Evolutionary conservation across 2,329 filamentous ascomycete species (phyloP), one percentile per base, ranked within the genome.

Genomic region (Dissoconium aciculare): DNA sequence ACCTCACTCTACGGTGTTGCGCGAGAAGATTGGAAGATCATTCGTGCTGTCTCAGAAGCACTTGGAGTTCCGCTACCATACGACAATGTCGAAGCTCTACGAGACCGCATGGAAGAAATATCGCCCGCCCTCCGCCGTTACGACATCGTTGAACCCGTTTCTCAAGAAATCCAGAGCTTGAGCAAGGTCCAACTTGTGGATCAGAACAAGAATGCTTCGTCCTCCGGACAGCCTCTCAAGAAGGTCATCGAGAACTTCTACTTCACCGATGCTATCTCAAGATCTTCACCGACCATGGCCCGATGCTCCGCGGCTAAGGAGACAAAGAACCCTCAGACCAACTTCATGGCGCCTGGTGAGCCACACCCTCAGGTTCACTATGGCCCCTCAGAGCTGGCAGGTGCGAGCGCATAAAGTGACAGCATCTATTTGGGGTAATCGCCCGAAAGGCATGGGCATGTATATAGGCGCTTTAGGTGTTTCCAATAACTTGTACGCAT

Each of bases 281-380:
- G 89, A 70, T 94, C 85, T 65, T 94, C 85, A 40, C 85, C 89
- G 30, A 98, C 89, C 35, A 98, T 98, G 89, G 89, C 89, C 37
- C 80, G 89, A 54, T 94, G 84, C 68, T 92, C 84, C 29, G 87
- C 82, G 31, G 80, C 85, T 44, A 95, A 94, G 70, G 79, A 78
- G 25, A 50, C 57, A 29, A 63, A 62, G 47, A 60, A 64, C 44
- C 53, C 61, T 15, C 42, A 57, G 35, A 65, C 59, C 16, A 64
- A 65, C 48, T 65, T 65, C 48, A 59, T 65, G 59, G 62, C 62
- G 31, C 59, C 62, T 11, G 62, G 62, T 15, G 54, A 51, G 30
- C 28, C 46, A 25, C 4, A 35, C 26, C 6, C 58, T 24, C 58
- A 60, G 42, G 53, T 59, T 10, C 45, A 40, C 2, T 62, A 63